A percentile compares a stretch with the other conserved stretches of the same genome.
Evolutionary conservation across 1,139 yeast genomes (phyloP).

Genomic region (Tardiomyces digboiensis): DNA sequence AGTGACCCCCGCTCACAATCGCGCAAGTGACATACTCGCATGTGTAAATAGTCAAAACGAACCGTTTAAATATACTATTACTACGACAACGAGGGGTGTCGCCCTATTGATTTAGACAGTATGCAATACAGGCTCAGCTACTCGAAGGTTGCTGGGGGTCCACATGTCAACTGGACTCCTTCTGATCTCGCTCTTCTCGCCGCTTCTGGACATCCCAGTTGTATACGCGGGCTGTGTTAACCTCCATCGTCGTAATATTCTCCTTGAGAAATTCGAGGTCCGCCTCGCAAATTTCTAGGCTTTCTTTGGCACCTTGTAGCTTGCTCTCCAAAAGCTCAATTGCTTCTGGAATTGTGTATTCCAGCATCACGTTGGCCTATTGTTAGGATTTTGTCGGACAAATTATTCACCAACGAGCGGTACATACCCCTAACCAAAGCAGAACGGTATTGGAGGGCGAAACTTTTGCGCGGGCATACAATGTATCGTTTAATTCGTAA

Average conservation of each 20-base stretch:
- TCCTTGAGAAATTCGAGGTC: constrained; percentile 86
- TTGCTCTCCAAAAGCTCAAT: constrained; percentile 55
- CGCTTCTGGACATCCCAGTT: constrained; percentile 95
- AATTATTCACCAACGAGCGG: constrained; percentile 11
- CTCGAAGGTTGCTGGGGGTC: too few species aligned
- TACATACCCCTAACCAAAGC: constrained; percentile 67
- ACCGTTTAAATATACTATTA: not conserved
- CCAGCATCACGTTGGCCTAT: constrained; percentile 89
- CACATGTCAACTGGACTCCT: too few species aligned
- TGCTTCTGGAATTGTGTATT: constrained; percentile 87
- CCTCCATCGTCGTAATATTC: constrained; percentile 96
- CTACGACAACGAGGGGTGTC: not conserved
- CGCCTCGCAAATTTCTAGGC: constrained; percentile 54
- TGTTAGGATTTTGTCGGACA: constrained; percentile 1
- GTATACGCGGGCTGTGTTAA: constrained; percentile 88
- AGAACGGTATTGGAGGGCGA: constrained; percentile 56
- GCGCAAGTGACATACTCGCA: not conserved
- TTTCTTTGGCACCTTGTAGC: constrained; percentile 52
- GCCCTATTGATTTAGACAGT: too few species aligned
- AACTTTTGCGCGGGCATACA: constrained; percentile 74
- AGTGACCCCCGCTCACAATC: constrained; percentile 35
- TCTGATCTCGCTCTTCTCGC: constrained; percentile 29
- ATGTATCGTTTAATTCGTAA: constrained; percentile 87
- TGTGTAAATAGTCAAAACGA: not conserved
- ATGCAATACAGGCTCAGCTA: too few species aligned